Percentiles rank a stretch among this genome's conserved stretches.
Conservation (phyloP, 257 asterid genomes). For the Ocimum tenuiflorum region DNA sequence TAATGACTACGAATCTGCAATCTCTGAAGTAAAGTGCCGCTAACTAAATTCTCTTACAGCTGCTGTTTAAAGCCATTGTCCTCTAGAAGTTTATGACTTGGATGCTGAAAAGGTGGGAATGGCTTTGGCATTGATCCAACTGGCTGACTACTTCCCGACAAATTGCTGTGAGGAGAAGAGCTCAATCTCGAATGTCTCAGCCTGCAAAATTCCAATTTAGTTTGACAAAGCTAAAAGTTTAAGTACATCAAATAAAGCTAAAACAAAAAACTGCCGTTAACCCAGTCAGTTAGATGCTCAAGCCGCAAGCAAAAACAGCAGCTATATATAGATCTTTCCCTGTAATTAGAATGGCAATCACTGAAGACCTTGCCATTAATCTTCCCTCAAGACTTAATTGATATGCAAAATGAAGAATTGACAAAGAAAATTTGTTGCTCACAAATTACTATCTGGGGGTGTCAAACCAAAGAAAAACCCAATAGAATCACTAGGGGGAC, state of each 20-base stretch:
- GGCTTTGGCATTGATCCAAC: conserved; percentile 79
- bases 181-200: conserved; percentile 58
- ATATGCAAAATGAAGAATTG: not conserved
- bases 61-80: conserved; percentile 95
- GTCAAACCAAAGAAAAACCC: conserved; percentile 92
- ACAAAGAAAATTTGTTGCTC: conserved; percentile 21
- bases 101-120: conserved; percentile 82
- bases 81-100: conserved; percentile 79
- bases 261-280: too few relatives aligned
- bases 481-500: conserved; percentile 74
- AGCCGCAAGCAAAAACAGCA: too few relatives aligned
- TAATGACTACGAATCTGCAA: too few relatives aligned
- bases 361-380: too few relatives aligned
- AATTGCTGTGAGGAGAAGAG: conserved; percentile 67
- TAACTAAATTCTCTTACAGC: too few relatives aligned
- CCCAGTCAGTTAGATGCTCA: conserved; percentile 5
- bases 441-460: conserved; percentile 79
- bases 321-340: too few relatives aligned
- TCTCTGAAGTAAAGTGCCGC: too few relatives aligned
- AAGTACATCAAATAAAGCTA: too few relatives aligned
- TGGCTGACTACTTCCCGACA: conserved; percentile 68
- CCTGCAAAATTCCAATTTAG: too few relatives aligned
- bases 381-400: too few relatives aligned
- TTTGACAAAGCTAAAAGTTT: too few relatives aligned
- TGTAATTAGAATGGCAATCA: too few relatives aligned